Base-by-base conservation (phyloP, 73 alveolate species). In the Halteria grandinella region DNA sequence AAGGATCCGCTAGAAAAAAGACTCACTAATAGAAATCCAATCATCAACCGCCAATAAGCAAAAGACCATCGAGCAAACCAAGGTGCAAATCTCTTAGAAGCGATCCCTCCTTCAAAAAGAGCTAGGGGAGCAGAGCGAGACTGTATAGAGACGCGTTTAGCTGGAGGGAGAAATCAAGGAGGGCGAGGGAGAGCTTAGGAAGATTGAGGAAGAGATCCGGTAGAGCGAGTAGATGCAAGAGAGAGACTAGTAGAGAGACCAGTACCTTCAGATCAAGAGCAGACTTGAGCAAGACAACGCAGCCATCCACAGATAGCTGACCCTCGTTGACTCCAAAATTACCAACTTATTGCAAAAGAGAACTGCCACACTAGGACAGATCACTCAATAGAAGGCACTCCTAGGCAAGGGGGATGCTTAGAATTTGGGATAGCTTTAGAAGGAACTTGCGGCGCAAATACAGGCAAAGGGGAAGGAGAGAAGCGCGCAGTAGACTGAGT, bases 251-350 rank as follows among this genome's bases (percentile, higher is more conserved):
- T 43, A 50, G 28, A 73, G 79, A 54, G 84, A 74, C 59, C 75
- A 75, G 48, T 83, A 75, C 49, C 27, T 75, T 15, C 24, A 80
- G 18, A 70, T 83, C 0, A 83, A 62, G 49, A 58, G 51, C 1
- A 75, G 62, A 34, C 17, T 63, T 8, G 79, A 84, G 37, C n/a
- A 53, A 1, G 55, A 64, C 47, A 62, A 87, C 49, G 75, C 74
- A 23, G 20, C 36, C 44, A 79, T 72, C 20, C 72, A 76, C 23
- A 83, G 77, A 63, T 59, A 83, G 49, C 51, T 75, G 49, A 62
- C 23, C 10, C 10, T 59, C 10, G 18, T 75, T 3, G 71, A 60
- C 6, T 14, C 39, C n/a, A 74, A 37, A 47, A 55, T 72, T 31
- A n/a, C 41, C 39, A 33, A 29, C 29, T 70, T 57, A 0, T 27